Conservation (phyloP, 257 asterid species). For the Solanum dulcamara region DNA sequence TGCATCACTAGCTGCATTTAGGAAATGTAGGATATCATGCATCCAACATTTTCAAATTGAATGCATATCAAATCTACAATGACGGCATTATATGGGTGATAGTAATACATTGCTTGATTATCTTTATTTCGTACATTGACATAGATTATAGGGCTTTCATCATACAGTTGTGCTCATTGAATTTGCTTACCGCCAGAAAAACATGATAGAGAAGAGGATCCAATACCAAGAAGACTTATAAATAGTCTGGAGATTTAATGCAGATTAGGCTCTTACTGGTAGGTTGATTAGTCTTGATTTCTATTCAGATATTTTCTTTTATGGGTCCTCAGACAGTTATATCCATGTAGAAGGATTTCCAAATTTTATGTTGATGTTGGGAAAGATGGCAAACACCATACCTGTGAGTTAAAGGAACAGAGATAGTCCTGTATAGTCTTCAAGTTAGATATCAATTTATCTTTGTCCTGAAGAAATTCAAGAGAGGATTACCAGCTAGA, state of each 20-base stretch:
- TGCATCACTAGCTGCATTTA: background rate
- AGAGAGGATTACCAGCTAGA: slow-evolving; percentile 2
- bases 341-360: background rate
- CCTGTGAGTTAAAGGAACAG: slow-evolving; percentile 89
- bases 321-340: background rate
- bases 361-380: background rate
- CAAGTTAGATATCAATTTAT: slow-evolving; percentile 67
- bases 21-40: background rate
- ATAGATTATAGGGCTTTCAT: background rate
- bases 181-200: background rate
- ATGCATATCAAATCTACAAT: background rate
- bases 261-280: background rate
- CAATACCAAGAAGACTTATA: background rate
- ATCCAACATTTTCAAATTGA: background rate
- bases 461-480: slow-evolving; percentile 57
- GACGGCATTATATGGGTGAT: background rate
- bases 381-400: slow-evolving; percentile 4
- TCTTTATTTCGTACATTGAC: background rate
- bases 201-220: background rate
- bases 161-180: background rate
- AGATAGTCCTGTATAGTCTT: slow-evolving; percentile 87
- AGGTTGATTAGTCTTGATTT: background rate
- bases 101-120: background rate
- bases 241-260: background rate
- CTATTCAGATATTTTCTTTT: background rate